phyloP scores from a whole-genome alignment of 331 rosid genomes.

The Rosa hybrid region DNA sequence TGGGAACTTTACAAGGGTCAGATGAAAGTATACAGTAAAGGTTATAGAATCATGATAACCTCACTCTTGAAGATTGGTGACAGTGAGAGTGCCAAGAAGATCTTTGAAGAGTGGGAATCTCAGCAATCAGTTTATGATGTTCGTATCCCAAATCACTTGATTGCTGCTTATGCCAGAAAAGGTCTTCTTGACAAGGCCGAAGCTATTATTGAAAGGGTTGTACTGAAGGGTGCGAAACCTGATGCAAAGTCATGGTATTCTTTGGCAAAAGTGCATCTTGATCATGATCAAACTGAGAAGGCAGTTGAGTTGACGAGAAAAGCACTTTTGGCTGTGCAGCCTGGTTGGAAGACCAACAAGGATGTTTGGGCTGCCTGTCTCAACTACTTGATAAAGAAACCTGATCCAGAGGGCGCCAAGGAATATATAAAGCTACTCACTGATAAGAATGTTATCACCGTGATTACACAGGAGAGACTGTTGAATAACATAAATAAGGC shows the following conservation, averaged over 20 bases:
- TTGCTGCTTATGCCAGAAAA: constrained; percentile 25
- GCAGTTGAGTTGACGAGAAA: constrained; percentile 25
- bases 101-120: constrained; percentile 45
- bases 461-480: constrained; percentile 5
- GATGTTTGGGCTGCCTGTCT: constrained; percentile 16
- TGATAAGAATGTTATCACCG: constrained; percentile 8
- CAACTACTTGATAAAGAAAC: constrained; percentile 16
- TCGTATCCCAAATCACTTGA: constrained; percentile 27
- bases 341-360: background rate
- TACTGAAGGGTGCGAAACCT: constrained; percentile 13
- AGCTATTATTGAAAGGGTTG: constrained; percentile 12
- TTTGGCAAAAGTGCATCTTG: constrained; percentile 1
- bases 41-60: constrained; percentile 22
- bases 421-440: constrained; percentile 11
- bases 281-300: background rate
- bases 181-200: constrained; percentile 33
- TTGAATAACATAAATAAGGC: background rate
- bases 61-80: constrained; percentile 34
- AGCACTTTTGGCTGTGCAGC: background rate
- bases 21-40: constrained; percentile 24
- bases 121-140: constrained; percentile 15
- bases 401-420: constrained; percentile 20
- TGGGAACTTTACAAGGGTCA: constrained; percentile 35
- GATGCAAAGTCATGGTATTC: constrained; percentile 16
- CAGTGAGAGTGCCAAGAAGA: constrained; percentile 30